Conservation (phyloP, 345 rosid genomes). For the Turritis glabra region DNA sequence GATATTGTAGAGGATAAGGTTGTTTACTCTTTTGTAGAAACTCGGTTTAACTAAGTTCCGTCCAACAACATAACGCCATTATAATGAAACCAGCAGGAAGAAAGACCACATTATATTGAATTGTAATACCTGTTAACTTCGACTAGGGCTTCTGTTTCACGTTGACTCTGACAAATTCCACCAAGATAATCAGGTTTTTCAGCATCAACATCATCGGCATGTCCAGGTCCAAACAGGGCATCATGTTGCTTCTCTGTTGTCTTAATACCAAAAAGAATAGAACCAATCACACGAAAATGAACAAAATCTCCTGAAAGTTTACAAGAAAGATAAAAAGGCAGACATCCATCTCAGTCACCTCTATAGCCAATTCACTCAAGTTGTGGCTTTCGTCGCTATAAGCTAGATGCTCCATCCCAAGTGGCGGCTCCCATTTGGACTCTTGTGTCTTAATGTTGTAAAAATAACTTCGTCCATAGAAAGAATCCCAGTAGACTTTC, state of each 20-base stretch:
- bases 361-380: conserved; percentile 38
- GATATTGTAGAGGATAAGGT: neutral
- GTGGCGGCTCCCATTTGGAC: conserved; percentile 79
- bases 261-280: conserved; percentile 11
- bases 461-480: conserved; percentile 65
- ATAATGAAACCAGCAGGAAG: neutral
- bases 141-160: conserved; percentile 36
- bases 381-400: conserved; percentile 24
- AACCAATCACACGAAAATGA: conserved; percentile 23
- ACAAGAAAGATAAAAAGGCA: conserved; percentile 28
- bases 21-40: neutral
- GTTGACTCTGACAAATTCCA: conserved; percentile 26
- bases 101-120: neutral
- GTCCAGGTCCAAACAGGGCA: conserved; percentile 8
- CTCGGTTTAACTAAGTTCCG: neutral
- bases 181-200: conserved; percentile 33
- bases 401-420: conserved; percentile 59
- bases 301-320: conserved; percentile 7
- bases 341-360: conserved; percentile 37
- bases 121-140: conserved; percentile 41
- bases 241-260: conserved; percentile 36
- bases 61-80: neutral
- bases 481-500: conserved; percentile 76
- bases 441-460: conserved; percentile 59
- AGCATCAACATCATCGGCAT: neutral